These are phyloP conservation scores for Stephanodiscus minutulus DNA, from an alignment of 108 stramenopile genomes.

Conservation along the genomic window DNA sequence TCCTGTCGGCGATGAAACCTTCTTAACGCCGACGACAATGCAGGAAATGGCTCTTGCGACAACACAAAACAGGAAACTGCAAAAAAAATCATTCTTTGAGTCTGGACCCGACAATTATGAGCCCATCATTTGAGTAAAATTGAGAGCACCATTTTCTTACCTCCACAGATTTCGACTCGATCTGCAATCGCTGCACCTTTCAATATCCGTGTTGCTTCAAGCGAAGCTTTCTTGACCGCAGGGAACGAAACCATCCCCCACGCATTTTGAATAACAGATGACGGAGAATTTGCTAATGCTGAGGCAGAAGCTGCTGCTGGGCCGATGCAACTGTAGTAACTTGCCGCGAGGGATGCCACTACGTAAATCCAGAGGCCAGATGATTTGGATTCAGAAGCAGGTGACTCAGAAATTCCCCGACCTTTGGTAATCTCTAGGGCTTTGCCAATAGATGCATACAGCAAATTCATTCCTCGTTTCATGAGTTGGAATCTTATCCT, in stretches of 20 bases:
- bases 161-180: constrained; percentile 66
- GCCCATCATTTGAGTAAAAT: neutral
- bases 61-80: constrained; percentile 76
- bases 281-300: constrained; percentile 37
- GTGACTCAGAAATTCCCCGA: constrained; percentile 19
- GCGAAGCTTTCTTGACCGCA: constrained; percentile 68
- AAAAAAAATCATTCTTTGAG: neutral
- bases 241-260: constrained; percentile 84
- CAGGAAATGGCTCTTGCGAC: constrained; percentile 65
- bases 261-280: constrained; percentile 74
- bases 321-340: constrained; percentile 77
- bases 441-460: constrained; percentile 80
- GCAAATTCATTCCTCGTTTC: constrained; percentile 78
- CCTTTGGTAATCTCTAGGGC: constrained; percentile 65
- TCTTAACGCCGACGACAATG: constrained; percentile 34
- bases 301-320: constrained; percentile 57
- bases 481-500: constrained; percentile 76
- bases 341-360: constrained; percentile 70
- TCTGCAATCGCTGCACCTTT: constrained; percentile 83
- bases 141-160: neutral
- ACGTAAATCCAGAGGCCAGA: constrained; percentile 54
- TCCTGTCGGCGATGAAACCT: constrained; percentile 40
- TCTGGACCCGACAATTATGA: too few relatives aligned
- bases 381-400: constrained; percentile 43
- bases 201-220: constrained; percentile 72